phyloP scores from a whole-genome alignment of 208 protist species.

The Sergeia podlipaevii region DNA sequence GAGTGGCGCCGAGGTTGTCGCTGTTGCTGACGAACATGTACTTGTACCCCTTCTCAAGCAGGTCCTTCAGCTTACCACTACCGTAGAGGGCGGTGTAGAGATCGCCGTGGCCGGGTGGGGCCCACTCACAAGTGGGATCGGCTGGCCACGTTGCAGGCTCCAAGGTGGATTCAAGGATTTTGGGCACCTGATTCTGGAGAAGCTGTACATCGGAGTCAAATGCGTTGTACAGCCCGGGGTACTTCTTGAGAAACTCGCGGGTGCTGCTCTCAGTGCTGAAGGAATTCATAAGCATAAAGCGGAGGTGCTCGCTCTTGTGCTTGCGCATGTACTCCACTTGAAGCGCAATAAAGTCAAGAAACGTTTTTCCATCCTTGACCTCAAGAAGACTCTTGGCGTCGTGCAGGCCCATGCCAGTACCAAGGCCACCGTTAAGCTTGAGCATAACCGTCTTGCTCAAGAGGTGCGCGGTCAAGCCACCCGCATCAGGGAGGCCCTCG shows the following conservation, averaged over 20 bases:
- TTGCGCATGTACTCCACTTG: slow-evolving; percentile 94
- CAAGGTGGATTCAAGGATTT: slow-evolving; percentile 62
- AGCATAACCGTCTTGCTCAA: slow-evolving; percentile 92
- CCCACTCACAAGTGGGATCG: slow-evolving; percentile 83
- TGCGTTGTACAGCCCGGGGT: slow-evolving; percentile 34
- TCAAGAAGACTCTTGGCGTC: slow-evolving; percentile 91
- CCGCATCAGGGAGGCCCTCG: slow-evolving; percentile 21
- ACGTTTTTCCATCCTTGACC: slow-evolving; percentile 93
- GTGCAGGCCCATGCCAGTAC: slow-evolving; percentile 87
- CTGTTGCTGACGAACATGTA: slow-evolving; percentile 99
- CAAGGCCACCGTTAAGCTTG: slow-evolving; percentile 98
- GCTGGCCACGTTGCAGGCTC: slow-evolving; percentile 52
- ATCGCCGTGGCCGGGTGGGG: slow-evolving; percentile 99
- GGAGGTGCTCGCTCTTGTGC: slow-evolving; percentile 76
- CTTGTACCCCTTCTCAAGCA: slow-evolving; percentile 87
- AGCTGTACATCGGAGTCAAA: slow-evolving; percentile 70
- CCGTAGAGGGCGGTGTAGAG: slow-evolving; percentile 94
- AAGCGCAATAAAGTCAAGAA: slow-evolving; percentile 96
- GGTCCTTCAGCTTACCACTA: slow-evolving; percentile 83
- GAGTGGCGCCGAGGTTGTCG: slow-evolving; percentile 98
- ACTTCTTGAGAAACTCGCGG: slow-evolving; percentile 52
- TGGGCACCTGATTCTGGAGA: slow-evolving; percentile 86
- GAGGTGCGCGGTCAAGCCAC: no score
- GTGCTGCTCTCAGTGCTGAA: slow-evolving; percentile 97
- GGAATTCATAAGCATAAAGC: slow-evolving; percentile 99